Conservation (phyloP, 805 yeast genomes). For the Ogataea angusta region DNA sequence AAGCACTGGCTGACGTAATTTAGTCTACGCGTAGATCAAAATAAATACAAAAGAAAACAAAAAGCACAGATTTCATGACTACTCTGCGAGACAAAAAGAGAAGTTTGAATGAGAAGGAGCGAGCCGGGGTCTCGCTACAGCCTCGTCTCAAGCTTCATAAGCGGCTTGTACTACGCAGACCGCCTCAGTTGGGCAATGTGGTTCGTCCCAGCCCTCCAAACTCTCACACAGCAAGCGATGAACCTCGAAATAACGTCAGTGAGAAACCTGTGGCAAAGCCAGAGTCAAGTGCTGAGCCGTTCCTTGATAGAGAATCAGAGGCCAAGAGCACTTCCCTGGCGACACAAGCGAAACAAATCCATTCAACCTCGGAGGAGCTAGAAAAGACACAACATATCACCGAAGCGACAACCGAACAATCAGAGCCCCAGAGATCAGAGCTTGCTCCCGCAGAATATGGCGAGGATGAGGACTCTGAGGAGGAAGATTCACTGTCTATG, state of each 20-base stretch:
- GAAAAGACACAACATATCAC: constrained; percentile 7
- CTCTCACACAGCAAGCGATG: constrained; percentile 3
- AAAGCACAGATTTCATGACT: constrained; percentile 5
- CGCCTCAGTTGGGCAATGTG: constrained; percentile 16
- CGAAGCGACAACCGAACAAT: not conserved
- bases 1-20: constrained; percentile 1
- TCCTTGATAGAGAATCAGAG: not conserved
- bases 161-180: constrained; percentile 19
- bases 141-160: constrained; percentile 15
- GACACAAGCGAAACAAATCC: not conserved
- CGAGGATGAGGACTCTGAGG: constrained; percentile 4
- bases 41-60: constrained; percentile 5
- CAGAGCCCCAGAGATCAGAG: not conserved
- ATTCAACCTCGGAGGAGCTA: constrained; percentile 12
- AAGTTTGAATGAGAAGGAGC: constrained; percentile 14
- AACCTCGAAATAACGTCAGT: not conserved
- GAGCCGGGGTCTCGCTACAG: constrained; percentile 4
- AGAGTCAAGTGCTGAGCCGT: not conserved
- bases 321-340: not conserved
- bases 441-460: not conserved
- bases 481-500: constrained; percentile 13
- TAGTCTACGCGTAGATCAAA: constrained; percentile 6
- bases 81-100: constrained; percentile 16
- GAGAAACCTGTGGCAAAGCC: not conserved
- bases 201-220: constrained; percentile 1